phyloP scores from a whole-genome alignment of 2,329 filamentous ascomycete genomes.

The Stemphylium lycopersici region DNA sequence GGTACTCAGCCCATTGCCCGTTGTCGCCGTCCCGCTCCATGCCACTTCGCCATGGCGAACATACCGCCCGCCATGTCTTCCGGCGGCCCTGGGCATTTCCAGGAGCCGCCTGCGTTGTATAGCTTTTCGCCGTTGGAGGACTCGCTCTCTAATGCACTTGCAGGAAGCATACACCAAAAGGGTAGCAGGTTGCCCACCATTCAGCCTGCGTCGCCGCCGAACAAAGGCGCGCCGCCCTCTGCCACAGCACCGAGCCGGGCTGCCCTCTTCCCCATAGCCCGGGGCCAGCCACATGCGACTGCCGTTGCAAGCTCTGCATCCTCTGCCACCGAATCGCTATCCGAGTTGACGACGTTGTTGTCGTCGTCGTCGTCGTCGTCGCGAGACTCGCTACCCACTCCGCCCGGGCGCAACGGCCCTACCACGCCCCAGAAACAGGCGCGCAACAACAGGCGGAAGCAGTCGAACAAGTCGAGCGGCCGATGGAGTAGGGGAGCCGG shows the following conservation, averaged over 20 bases:
- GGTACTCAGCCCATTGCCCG: constrained; percentile 17
- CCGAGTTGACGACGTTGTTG: constrained; percentile 44
- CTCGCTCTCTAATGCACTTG: constrained; percentile 30
- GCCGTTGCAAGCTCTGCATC: constrained; percentile 33
- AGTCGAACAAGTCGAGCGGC: constrained; percentile 30
- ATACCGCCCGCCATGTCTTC: constrained; percentile 25
- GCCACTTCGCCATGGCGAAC: constrained; percentile 29
- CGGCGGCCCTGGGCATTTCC: constrained; percentile 22
- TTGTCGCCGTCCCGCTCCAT: constrained; percentile 24
- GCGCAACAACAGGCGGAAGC: constrained; percentile 35
- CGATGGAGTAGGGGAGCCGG: constrained; percentile 40
- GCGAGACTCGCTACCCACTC: constrained; percentile 36
- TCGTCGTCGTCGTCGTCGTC: constrained; percentile 40
- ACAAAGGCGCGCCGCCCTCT: constrained; percentile 37
- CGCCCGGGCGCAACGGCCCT: constrained; percentile 27
- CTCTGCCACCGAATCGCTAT: constrained; percentile 30
- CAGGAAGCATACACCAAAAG: constrained; percentile 25
- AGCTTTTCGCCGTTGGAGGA: constrained; percentile 15
- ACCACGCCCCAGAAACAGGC: constrained; percentile 37
- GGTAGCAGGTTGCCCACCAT: constrained; percentile 31
- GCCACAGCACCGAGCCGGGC: constrained; percentile 19
- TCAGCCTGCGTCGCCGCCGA: constrained; percentile 32
- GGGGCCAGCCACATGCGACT: constrained; percentile 36
- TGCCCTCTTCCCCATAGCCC: constrained; percentile 16
- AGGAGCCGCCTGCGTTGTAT: constrained; percentile 16